Base-by-base conservation (phyloP, 495 filamentous ascomycete species). In the Tricharina praecox region DNA sequence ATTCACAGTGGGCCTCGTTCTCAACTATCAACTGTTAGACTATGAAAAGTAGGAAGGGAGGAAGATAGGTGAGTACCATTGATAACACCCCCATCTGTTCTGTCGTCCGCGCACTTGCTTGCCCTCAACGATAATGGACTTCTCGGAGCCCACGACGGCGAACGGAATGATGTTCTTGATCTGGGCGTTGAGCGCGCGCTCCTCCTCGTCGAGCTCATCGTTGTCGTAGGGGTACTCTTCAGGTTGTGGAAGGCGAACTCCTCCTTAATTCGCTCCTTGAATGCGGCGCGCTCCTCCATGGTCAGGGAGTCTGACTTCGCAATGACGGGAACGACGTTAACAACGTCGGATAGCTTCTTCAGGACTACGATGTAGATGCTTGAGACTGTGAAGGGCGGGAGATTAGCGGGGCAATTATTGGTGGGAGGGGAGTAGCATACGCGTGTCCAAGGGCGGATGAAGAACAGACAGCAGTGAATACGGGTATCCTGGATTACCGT, bases 181-280 rank as follows among this genome's bases (percentile, higher is more conserved):
- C 63, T 90, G 82, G 43, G 73, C 78, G 67, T 97, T 95, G 66
- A 92, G 70, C 21, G 79, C 82, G 50, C 85, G 79, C 72, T 97
- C 90, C 72, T 97, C 90, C 62, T 87, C 81, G 58, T 97, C 90
- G 49, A 95, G 76, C 74, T 99, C 90, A 54, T 96, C 90, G 63
- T 94, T 96, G 68, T 96, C 88, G 65, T 99, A 99, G 41, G 90
- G 90, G 72, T 93, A 99, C 90, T 99, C 71, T 93, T 85, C 63
- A 96, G 74, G 72, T 94, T 96, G 76, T 99, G 90, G 79, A 99
- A 99, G 33, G 82, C 70, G 65, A 99, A 96, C 63, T 99, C 90
- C 72, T 96, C 88, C 77, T 93, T 94, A 68, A 99, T 99, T 59
- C 92, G 76, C 70, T 87, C 87, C 73, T 96, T 99, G 76, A 99